phyloP scores from a whole-genome alignment of 2,329 filamentous ascomycete species.

The Fusarium redolens region DNA sequence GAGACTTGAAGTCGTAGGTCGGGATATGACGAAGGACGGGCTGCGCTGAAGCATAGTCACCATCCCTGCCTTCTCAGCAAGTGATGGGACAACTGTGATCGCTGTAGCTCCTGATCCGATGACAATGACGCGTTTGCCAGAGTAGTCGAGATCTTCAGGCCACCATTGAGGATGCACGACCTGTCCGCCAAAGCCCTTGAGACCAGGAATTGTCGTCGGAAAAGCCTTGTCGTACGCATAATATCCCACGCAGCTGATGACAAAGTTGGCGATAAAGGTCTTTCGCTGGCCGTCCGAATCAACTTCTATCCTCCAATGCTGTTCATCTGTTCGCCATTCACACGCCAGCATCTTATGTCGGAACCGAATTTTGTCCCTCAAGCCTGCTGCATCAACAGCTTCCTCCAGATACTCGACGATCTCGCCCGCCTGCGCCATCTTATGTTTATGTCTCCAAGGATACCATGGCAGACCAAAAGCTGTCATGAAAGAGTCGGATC shows the following conservation, averaged over 20 bases:
- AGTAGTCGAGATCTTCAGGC: slow-evolving; percentile 75
- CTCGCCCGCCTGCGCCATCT: slow-evolving; percentile 63
- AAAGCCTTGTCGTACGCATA: slow-evolving; percentile 77
- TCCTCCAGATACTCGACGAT: slow-evolving; percentile 67
- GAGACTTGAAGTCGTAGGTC: slow-evolving; percentile 56
- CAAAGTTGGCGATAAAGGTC: slow-evolving; percentile 61
- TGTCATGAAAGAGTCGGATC: slow-evolving; percentile 72
- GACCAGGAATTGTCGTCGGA: slow-evolving; percentile 70
- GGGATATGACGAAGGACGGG: slow-evolving; percentile 75
- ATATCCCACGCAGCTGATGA: slow-evolving; percentile 73
- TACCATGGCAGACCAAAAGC: slow-evolving; percentile 77
- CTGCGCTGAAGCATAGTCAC: slow-evolving; percentile 87
- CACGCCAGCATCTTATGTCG: slow-evolving; percentile 59
- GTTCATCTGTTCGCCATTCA: slow-evolving; percentile 66
- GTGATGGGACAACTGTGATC: slow-evolving; percentile 77
- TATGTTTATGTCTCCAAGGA: slow-evolving; percentile 69
- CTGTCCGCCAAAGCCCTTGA: slow-evolving; percentile 73
- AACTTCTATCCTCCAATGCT: slow-evolving; percentile 66
- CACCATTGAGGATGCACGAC: slow-evolving; percentile 81
- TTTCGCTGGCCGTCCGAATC: slow-evolving; percentile 45
- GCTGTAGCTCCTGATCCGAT: slow-evolving; percentile 85
- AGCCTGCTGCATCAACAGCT: slow-evolving; percentile 61
- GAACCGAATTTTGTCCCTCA: slow-evolving; percentile 66
- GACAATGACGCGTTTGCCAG: slow-evolving; percentile 74
- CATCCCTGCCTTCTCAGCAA: slow-evolving; percentile 71